Evolutionary conservation across 2,329 filamentous ascomycete genomes (phyloP), one percentile per base, ranked within the genome.

Genomic region (Penicillium decumbens): DNA sequence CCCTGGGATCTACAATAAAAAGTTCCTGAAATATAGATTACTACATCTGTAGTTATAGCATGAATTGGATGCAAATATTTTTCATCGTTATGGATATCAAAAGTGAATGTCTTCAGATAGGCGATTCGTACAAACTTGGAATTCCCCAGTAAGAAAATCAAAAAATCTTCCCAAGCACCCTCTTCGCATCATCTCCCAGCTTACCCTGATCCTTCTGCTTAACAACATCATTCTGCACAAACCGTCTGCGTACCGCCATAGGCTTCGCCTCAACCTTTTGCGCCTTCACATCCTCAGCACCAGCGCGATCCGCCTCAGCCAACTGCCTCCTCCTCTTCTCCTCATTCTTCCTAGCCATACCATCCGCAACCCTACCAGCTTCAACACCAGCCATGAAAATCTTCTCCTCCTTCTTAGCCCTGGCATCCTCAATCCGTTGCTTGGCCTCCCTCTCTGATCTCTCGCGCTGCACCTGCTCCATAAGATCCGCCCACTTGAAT

Each of bases 141-240:
- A 32, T 1, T 37, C 15, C 15, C 33, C 27, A 35, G 33, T 18
- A 10, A 9, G 49, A 12, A 38, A n/a, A 51, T 63, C 51, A 75
- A 48, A 75, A 75, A 46, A 76, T 75, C 67, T 75, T 75, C 18
- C 71, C 69, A 54, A 76, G 54, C 8, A 75, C 72, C 32, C 72
- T 65, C 62, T 70, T 72, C 18, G 70, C 67, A 58, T 75, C 70
- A 27, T 69, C 66, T 23, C 57, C 67, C 49, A 74, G 49, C 25
- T 37, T 53, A 28, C 47, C 51, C 23, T 61, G 49, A 42, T 62
- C 60, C 47, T 62, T 52, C 45, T 60, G 54, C 47, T 60, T 60
- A 51, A 64, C 60, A 43, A 72, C 71, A 57, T 75, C 69, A 54
- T 67, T 73, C 58, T 76, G 73, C 53, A 67, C 68, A 61, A 75